These are phyloP conservation scores for Austropuccinia psidii DNA, from an alignment of 1,284 basidiomycete genomes.

Conservation along the genomic window DNA sequence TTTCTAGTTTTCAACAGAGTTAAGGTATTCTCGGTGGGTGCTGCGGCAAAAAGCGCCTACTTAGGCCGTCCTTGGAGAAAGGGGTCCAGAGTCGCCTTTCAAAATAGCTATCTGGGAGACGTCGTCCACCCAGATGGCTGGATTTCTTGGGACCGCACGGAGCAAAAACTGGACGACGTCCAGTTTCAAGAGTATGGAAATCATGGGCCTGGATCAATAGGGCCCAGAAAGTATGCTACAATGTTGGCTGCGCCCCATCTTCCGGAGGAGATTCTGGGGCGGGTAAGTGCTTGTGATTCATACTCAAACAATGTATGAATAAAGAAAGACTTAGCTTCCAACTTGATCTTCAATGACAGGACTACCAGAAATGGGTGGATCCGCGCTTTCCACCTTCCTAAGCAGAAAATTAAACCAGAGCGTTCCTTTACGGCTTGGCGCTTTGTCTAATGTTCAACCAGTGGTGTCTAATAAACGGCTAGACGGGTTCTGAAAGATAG, in stretches of 20 bases:
- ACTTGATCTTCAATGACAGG: too few species aligned
- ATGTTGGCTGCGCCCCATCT: neutral
- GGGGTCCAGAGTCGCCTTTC: constrained; percentile 1
- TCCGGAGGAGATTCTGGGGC: constrained; percentile 8
- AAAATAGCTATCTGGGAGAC: constrained; percentile 3
- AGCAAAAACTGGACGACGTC: neutral
- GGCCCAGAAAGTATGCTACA: neutral
- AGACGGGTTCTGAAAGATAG: too few species aligned
- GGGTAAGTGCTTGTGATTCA: constrained; percentile 14
- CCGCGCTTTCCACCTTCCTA: too few species aligned
- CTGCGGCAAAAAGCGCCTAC: neutral
- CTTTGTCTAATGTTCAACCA: too few species aligned
- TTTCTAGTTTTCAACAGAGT: constrained; percentile 19
- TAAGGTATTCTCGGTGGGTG: neutral
- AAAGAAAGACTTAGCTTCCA: too few species aligned
- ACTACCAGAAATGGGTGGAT: too few species aligned
- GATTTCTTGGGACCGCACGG: constrained; percentile 17
- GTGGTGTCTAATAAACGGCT: too few species aligned
- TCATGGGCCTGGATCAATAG: constrained; percentile 1
- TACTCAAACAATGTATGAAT: too few species aligned
- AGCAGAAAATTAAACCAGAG: too few species aligned
- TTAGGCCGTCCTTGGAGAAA: constrained; percentile 24
- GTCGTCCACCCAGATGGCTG: constrained; percentile 30
- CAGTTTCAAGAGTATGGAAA: constrained; percentile 27
- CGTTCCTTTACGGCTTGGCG: too few species aligned